phyloP scores from a whole-genome alignment of 208 protist species.

The Angomonas ambiguus region DNA sequence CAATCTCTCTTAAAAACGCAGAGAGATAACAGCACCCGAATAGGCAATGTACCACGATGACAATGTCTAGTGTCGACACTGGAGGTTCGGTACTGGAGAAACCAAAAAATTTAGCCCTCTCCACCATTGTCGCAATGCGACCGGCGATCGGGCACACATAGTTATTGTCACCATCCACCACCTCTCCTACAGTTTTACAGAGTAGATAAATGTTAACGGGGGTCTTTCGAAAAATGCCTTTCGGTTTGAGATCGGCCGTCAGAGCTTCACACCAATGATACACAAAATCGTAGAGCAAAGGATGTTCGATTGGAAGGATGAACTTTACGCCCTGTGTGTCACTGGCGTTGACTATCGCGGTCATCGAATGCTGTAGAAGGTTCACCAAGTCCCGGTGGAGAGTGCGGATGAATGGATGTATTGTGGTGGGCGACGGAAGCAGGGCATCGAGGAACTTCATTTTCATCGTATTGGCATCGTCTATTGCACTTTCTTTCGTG shows the following conservation, averaged over 20 bases:
- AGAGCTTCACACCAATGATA: neutral
- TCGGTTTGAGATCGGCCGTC: conserved; percentile 2
- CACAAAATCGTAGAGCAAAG: neutral
- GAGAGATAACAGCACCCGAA: neutral
- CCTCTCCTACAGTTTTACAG: neutral
- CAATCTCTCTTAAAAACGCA: neutral
- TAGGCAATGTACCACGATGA: neutral
- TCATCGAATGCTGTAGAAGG: too few species aligned
- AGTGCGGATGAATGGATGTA: too few species aligned
- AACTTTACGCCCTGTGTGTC: neutral
- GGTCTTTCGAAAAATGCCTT: neutral
- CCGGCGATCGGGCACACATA: neutral
- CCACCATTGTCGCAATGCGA: neutral
- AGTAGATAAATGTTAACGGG: neutral
- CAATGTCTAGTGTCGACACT: neutral
- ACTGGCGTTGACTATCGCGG: too few species aligned
- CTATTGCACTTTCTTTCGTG: too few species aligned
- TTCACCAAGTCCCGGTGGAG: too few species aligned
- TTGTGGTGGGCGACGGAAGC: too few species aligned
- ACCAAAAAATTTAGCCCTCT: neutral
- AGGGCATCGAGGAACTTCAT: too few species aligned
- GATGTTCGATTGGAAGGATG: neutral
- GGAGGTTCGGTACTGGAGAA: neutral
- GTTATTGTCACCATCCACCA: neutral
- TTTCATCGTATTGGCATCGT: too few species aligned